These are phyloP conservation scores for Laetiporus sulphureus DNA, from an alignment of 1,284 basidiomycete genomes.

Conservation along the genomic window DNA sequence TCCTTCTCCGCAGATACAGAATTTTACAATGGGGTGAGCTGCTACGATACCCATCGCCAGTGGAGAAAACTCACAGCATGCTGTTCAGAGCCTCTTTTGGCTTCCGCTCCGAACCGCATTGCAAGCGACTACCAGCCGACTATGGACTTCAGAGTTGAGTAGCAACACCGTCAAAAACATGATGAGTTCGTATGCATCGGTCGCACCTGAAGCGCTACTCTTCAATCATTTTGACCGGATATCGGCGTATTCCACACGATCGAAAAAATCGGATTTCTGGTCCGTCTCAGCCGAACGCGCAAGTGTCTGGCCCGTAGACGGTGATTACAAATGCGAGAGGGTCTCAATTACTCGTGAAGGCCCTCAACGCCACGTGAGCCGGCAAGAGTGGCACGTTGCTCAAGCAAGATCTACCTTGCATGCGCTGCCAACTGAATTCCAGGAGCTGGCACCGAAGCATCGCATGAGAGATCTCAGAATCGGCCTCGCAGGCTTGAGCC, in stretches of 20 bases:
- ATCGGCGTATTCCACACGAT: no score
- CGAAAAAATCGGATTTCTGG: no score
- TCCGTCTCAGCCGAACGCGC: no score
- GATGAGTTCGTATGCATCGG: slow-evolving; percentile 6
- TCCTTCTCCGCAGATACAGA: slow-evolving; percentile 26
- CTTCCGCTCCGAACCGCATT: slow-evolving; percentile 30
- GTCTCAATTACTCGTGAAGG: not conserved
- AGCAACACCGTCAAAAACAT: slow-evolving; percentile 7
- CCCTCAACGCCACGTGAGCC: no score
- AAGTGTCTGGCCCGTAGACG: no score
- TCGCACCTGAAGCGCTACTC: slow-evolving; percentile 9
- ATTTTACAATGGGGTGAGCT: slow-evolving; percentile 35
- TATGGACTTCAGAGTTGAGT: slow-evolving; percentile 3
- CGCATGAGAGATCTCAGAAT: slow-evolving; percentile 4
- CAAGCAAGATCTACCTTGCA: not conserved
- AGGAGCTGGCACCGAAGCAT: not conserved
- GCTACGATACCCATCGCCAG: no score
- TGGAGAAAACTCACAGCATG: no score
- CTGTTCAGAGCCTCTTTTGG: slow-evolving; percentile 46
- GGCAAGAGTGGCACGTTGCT: slow-evolving; percentile 1
- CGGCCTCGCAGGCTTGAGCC: slow-evolving; percentile 10
- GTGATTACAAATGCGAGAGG: no score
- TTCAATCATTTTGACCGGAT: no score
- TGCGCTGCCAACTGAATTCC: not conserved
- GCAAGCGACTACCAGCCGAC: slow-evolving; percentile 8